Base-by-base conservation (phyloP, 768 basidiomycete genomes). In the Asterophora lycoperdoides region DNA sequence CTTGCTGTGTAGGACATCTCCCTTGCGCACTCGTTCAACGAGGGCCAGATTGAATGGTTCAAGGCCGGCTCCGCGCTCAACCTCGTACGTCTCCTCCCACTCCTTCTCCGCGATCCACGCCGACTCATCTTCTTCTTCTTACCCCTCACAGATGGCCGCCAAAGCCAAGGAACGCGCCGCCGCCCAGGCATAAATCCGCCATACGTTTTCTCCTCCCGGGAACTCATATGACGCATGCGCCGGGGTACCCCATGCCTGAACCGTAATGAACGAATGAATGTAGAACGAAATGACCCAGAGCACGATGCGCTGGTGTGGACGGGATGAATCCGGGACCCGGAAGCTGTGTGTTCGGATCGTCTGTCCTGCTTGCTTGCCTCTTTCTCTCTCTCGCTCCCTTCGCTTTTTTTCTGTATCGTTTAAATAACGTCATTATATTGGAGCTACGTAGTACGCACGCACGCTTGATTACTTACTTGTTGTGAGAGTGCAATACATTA, bases 31-130 rank as follows among this genome's bases (percentile, higher is more conserved):
- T 89, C 91, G 10, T 97, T 96, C 79, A 97, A 98, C 65, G 86
- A 92, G 69, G 92, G 92, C 40, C 94, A 96, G 72, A 94, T 96
- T 63, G 91, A 81, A 59, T 96, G 95, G 94, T 97, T 96, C 84
- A 94, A 93, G 79, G 93, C 93, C 60, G 95, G 95, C 35, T 92
- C 89, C 56, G 91, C 92, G 14, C 81, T 95, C 45, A 93, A 94
- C 78, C 63, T 93, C 71, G 86, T 90, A 57, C 33, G 80, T 75
- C 1, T 5, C 8, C 38, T 17, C 11, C 17, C 28, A 18, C 15
- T 23, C 28, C 28, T 4, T 8, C 19, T 1, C 17, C 9, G 11
- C 9, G 5, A 15, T 4, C 2, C 17, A 15, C 20, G 5, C 41
- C 34, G 3, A 1, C 18, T 23, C 15, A 33, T 11, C 35, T 20